A percentile compares a stretch with the other conserved stretches of the same genome.
phyloP scores from a whole-genome alignment of 768 basidiomycete genomes.

The Lentinula sp. region DNA sequence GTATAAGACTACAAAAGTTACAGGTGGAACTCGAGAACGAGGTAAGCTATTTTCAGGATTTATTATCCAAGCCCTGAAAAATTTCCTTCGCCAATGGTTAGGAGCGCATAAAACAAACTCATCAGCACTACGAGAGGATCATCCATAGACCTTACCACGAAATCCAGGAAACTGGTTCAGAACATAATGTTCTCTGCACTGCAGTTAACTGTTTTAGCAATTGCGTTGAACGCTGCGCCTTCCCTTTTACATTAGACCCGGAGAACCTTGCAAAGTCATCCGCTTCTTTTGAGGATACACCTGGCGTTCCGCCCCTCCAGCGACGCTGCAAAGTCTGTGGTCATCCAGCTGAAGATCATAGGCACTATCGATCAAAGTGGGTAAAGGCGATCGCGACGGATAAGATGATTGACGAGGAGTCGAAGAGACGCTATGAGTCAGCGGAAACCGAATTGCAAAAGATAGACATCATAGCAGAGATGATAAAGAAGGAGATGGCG shows the following conservation, averaged over 20 bases:
- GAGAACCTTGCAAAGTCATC: not conserved
- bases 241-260: conserved; percentile 11
- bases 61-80: not conserved
- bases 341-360: conserved; percentile 11
- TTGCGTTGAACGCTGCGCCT: conserved; percentile 7
- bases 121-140: conserved; percentile 7
- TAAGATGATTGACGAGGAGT: conserved; percentile 7
- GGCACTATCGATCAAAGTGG: conserved; percentile 13
- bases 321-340: conserved; percentile 3
- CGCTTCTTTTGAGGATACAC: not conserved
- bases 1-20: conserved; percentile 6
- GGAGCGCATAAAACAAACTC: conserved; percentile 4
- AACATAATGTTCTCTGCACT: conserved; percentile 9
- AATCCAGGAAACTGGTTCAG: not conserved
- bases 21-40: not conserved
- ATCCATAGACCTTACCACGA: not conserved
- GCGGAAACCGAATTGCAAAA: conserved; percentile 8
- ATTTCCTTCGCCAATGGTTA: not conserved
- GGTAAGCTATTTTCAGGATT: not conserved
- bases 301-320: conserved; percentile 1
- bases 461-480: not conserved
- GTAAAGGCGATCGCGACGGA: conserved; percentile 5
- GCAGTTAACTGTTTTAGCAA: conserved; percentile 10
- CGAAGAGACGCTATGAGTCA: conserved; percentile 11
- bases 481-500: conserved; percentile 2